Evolutionary conservation across 2,329 filamentous ascomycete genomes (phyloP).

Genomic region (Verticillium nonalfalfae): DNA sequence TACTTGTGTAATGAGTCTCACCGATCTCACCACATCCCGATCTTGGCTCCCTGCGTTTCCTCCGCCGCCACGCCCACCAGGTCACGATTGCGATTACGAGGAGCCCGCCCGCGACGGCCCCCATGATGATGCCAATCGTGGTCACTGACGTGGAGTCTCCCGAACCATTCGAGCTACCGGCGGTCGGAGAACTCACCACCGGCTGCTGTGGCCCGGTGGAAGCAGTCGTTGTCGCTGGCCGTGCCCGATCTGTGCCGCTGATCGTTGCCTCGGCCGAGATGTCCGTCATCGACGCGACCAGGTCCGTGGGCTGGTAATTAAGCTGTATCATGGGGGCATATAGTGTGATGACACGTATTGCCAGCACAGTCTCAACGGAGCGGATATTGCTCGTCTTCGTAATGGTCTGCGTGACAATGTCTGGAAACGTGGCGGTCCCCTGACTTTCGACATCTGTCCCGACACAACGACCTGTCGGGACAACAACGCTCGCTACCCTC

Average conservation of each 20-base stretch:
- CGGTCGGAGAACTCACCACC: too few relatives aligned
- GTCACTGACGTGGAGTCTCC: too few relatives aligned
- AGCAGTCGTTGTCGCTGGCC: background rate
- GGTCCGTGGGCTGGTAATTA: constrained; percentile 15
- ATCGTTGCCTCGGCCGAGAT: constrained; percentile 1
- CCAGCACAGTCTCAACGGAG: background rate
- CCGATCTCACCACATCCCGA: too few relatives aligned
- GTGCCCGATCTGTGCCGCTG: background rate
- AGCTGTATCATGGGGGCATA: constrained; percentile 24
- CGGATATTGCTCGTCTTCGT: background rate
- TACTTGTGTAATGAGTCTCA: too few relatives aligned
- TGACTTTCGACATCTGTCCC: background rate
- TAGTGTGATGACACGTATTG: constrained; percentile 9
- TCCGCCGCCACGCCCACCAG: too few relatives aligned
- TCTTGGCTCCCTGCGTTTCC: too few relatives aligned
- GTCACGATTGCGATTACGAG: too few relatives aligned
- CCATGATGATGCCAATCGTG: too few relatives aligned
- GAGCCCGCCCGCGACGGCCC: too few relatives aligned
- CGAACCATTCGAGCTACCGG: too few relatives aligned
- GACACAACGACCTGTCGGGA: background rate
- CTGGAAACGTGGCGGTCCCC: background rate
- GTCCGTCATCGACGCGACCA: constrained; percentile 9
- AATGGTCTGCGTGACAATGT: background rate
- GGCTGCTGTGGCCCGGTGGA: too few relatives aligned
- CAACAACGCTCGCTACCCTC: background rate